Evolutionary conservation across 768 basidiomycete genomes (phyloP).

Genomic region (Boletellus emodensis): DNA sequence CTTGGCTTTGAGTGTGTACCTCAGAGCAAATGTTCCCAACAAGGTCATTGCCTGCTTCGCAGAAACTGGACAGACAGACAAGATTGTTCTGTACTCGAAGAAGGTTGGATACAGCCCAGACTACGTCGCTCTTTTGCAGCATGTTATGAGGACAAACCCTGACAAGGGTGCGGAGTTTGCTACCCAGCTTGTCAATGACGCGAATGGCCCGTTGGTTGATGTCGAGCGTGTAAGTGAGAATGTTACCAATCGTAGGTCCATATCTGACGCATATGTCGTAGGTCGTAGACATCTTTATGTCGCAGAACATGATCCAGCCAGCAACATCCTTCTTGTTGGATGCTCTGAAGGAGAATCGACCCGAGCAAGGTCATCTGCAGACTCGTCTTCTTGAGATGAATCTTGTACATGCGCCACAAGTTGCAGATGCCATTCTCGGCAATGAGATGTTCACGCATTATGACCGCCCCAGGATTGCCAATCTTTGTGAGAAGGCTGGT

Average conservation of each 20-base stretch:
- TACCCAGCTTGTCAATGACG: conserved; percentile 90
- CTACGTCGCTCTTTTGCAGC: conserved; percentile 88
- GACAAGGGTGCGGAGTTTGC: conserved; percentile 99
- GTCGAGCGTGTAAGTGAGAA: conserved; percentile 68
- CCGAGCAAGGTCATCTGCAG: conserved; percentile 94
- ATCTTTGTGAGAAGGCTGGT: conserved; percentile 97
- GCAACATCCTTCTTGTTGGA: conserved; percentile 97
- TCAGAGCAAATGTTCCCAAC: conserved; percentile 96
- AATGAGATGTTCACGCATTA: conserved; percentile 99
- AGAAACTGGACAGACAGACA: conserved; percentile 97
- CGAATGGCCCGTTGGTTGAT: conserved; percentile 87
- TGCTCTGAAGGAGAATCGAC: conserved; percentile 96
- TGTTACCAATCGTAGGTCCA: background rate
- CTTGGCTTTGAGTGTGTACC: conserved; percentile 93
- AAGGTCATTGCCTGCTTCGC: conserved; percentile 99
- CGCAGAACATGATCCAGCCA: conserved; percentile 98
- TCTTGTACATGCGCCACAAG: conserved; percentile 94
- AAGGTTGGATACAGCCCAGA: conserved; percentile 94
- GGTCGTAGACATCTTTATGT: conserved; percentile 99
- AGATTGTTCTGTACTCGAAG: conserved; percentile 96
- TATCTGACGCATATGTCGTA: conserved; percentile 23
- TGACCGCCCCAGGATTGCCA: conserved; percentile 94
- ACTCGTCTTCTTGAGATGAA: conserved; percentile 98
- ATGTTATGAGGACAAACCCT: conserved; percentile 92
- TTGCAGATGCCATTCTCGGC: conserved; percentile 96